phyloP scores from a whole-genome alignment of 306 rosid species.

The Elaeagnus macrophylla region DNA sequence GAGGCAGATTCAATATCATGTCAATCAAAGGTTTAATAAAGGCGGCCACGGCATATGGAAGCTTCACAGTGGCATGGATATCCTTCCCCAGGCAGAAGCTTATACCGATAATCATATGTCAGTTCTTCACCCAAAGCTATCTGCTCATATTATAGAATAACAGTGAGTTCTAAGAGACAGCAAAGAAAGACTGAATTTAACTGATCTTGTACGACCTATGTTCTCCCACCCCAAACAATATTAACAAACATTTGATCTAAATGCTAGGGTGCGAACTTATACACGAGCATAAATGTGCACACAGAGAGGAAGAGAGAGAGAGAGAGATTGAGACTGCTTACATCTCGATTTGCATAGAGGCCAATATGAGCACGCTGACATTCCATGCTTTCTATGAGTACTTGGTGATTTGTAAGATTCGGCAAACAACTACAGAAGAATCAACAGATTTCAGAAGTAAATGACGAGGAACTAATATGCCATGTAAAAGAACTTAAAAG shows the following conservation, averaged over 20 bases:
- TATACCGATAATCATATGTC: constrained; percentile 52
- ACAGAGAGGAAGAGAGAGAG: constrained; percentile 14
- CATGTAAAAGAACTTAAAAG: neutral
- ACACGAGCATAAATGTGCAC: constrained; percentile 6
- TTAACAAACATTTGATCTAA: no score
- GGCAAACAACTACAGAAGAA: constrained; percentile 68
- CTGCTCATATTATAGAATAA: constrained; percentile 46
- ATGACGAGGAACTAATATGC: neutral
- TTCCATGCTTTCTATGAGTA: constrained; percentile 94
- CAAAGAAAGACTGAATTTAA: no score
- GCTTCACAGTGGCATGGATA: constrained; percentile 61
- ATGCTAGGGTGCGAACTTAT: no score
- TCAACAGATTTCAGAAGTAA: constrained; percentile 27
- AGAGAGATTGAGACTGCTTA: no score
- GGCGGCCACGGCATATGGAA: constrained; percentile 54
- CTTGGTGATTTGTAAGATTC: constrained; percentile 84
- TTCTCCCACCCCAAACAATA: no score
- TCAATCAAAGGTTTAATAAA: constrained; percentile 34
- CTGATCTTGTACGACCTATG: no score
- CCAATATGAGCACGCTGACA: constrained; percentile 75
- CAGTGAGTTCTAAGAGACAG: no score
- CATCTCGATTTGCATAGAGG: constrained; percentile 79
- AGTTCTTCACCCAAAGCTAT: constrained; percentile 81
- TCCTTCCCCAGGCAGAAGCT: constrained; percentile 56
- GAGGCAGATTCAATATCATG: no score